Evolutionary conservation across 2,329 filamentous ascomycete species (phyloP).

Genomic region (Furcasterigmium sp.): DNA sequence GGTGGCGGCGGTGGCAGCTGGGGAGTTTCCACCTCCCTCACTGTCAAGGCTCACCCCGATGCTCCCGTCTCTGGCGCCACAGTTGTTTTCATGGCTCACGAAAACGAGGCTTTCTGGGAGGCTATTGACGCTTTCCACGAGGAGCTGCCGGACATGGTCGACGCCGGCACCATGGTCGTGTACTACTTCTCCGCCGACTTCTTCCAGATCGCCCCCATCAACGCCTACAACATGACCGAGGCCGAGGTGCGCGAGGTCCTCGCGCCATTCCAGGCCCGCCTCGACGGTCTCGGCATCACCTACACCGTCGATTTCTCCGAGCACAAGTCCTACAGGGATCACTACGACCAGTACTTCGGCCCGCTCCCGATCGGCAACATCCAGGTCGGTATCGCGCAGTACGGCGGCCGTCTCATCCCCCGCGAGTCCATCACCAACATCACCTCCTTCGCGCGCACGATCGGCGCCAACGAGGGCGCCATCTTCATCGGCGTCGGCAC

Average conservation of each 20-base stretch:
- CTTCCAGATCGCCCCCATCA: constrained; percentile 42
- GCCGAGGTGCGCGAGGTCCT: constrained; percentile 37
- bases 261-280: constrained; percentile 33
- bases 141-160: constrained; percentile 38
- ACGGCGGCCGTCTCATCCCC: constrained; percentile 16
- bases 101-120: constrained; percentile 22
- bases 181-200: constrained; percentile 40
- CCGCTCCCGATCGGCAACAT: constrained; percentile 32
- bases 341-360: constrained; percentile 32
- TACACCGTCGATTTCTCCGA: constrained; percentile 16
- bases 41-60: constrained; percentile 26
- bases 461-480: constrained; percentile 12
- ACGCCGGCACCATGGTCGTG: constrained; percentile 42
- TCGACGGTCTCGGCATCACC: constrained; percentile 28
- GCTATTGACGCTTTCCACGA: constrained; percentile 22
- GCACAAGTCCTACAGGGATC: constrained; percentile 29
- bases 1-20: constrained; percentile 40
- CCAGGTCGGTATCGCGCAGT: constrained; percentile 38
- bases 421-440: constrained; percentile 13
- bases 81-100: constrained; percentile 22
- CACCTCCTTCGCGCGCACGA: constrained; percentile 10
- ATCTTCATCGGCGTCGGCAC: constrained; percentile 21
- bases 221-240: constrained; percentile 38
- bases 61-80: constrained; percentile 23
- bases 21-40: constrained; percentile 34